Evolutionary conservation across 2,329 filamentous ascomycete species (phyloP).

Genomic region (Sporothrix brasiliensis): DNA sequence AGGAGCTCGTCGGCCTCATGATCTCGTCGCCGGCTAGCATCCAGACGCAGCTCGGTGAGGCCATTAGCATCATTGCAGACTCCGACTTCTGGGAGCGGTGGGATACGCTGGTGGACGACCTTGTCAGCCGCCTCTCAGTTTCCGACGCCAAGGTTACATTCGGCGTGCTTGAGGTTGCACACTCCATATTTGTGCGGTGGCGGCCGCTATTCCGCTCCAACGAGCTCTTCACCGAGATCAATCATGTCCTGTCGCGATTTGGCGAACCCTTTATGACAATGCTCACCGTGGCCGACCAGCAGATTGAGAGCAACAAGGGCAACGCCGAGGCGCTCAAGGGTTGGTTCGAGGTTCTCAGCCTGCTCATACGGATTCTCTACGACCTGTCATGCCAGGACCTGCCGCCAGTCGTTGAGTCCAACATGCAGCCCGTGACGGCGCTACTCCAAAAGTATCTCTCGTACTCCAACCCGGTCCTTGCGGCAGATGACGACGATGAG

Average conservation of each 20-base stretch:
- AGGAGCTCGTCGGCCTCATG: conserved; percentile 94
- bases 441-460: conserved; percentile 90
- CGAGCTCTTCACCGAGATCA: conserved; percentile 90
- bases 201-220: conserved; percentile 91
- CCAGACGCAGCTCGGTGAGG: conserved; percentile 92
- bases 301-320: conserved; percentile 72
- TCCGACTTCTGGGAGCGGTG: conserved; percentile 96
- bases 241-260: conserved; percentile 88
- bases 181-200: conserved; percentile 97
- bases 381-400: conserved; percentile 98
- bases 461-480: conserved; percentile 79
- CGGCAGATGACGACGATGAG: conserved; percentile 82
- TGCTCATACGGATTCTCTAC: conserved; percentile 89
- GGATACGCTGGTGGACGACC: conserved; percentile 84
- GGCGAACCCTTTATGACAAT: conserved; percentile 80
- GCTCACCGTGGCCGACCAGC: conserved; percentile 72
- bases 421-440: conserved; percentile 73
- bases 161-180: conserved; percentile 93
- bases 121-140: conserved; percentile 82
- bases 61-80: conserved; percentile 95
- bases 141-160: conserved; percentile 84
- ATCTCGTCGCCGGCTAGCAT: conserved; percentile 84
- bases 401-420: conserved; percentile 90
- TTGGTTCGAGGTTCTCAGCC: conserved; percentile 82
- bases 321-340: conserved; percentile 74